Evolutionary conservation across 116 monocot species (phyloP).

Genomic region (Iris pallida): DNA sequence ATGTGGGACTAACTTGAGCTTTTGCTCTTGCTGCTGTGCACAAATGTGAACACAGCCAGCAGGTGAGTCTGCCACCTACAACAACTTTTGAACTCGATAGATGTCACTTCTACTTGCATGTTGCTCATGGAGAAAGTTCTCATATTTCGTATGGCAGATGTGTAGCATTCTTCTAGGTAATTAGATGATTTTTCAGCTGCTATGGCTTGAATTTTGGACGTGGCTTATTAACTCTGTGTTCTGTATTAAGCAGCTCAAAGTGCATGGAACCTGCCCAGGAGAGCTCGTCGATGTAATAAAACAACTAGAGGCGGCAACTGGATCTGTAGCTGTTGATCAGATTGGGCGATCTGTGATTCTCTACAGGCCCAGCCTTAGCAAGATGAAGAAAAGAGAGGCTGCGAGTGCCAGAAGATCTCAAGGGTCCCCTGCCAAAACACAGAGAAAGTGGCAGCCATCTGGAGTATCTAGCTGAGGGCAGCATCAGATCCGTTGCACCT

Average conservation of each 20-base stretch:
- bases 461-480: neutral
- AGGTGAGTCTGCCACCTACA: too few relatives aligned
- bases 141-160: too few relatives aligned
- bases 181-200: too few relatives aligned
- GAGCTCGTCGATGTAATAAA: slow-evolving; percentile 63
- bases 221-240: too few relatives aligned
- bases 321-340: slow-evolving; percentile 65
- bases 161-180: too few relatives aligned
- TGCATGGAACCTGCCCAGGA: slow-evolving; percentile 76
- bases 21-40: too few relatives aligned
- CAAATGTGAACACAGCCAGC: too few relatives aligned
- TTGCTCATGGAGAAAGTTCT: neutral
- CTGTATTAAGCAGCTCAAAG: slow-evolving; percentile 52
- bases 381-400: slow-evolving; percentile 63
- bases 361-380: slow-evolving; percentile 76
- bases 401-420: slow-evolving; percentile 14
- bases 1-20: too few relatives aligned
- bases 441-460: slow-evolving; percentile 17
- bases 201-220: too few relatives aligned
- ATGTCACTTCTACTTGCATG: neutral
- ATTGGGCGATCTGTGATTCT: slow-evolving; percentile 87
- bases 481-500: neutral
- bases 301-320: slow-evolving; percentile 68
- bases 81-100: too few relatives aligned
- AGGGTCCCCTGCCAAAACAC: neutral